A percentile compares a stretch with the other conserved stretches of the same genome.
Conservation (phyloP, 768 basidiomycete species). For the Lentinus tigrinus region DNA sequence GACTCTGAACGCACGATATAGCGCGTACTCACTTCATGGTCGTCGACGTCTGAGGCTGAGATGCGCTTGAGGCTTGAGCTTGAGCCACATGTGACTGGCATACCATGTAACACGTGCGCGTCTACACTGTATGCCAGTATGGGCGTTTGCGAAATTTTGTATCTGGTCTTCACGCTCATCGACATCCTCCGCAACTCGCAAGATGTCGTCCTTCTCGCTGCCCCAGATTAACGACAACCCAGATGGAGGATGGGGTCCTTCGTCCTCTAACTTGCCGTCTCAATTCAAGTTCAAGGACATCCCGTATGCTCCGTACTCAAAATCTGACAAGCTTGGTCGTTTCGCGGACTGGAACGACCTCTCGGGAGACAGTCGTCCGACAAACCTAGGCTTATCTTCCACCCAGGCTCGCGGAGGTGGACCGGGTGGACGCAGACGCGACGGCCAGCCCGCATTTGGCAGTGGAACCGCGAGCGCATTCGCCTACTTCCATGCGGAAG, state of each 20-base stretch:
- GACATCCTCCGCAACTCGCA: constrained; percentile 4
- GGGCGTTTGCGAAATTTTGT: constrained; percentile 20
- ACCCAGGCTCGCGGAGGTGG: constrained; percentile 51
- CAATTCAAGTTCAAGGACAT: constrained; percentile 99
- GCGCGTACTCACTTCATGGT: constrained; percentile 66
- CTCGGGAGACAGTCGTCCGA: constrained; percentile 60
- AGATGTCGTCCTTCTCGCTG: constrained; percentile 80
- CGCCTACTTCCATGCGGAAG: constrained; percentile 97
- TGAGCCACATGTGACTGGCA: constrained; percentile 7
- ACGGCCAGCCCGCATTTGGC: constrained; percentile 83
- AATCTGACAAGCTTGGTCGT: constrained; percentile 96
- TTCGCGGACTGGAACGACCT: constrained; percentile 97
- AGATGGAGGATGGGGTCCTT: constrained; percentile 91
- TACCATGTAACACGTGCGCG: too few relatives aligned
- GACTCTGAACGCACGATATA: rapidly evolving
- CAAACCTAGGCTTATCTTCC: constrained; percentile 45
- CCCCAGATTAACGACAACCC: constrained; percentile 89
- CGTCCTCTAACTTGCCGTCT: constrained; percentile 78
- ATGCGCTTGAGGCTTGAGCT: too few relatives aligned
- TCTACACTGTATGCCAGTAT: background rate
- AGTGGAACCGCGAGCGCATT: constrained; percentile 90
- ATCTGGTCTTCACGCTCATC: constrained; percentile 11
- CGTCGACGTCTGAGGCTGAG: constrained; percentile 1
- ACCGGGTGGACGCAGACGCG: constrained; percentile 55
- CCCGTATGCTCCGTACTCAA: constrained; percentile 97